Evolutionary conservation across 2,329 filamentous ascomycete species (phyloP), one percentile per base, ranked within the genome.

Genomic region (Arthrobotrys musiformis): DNA sequence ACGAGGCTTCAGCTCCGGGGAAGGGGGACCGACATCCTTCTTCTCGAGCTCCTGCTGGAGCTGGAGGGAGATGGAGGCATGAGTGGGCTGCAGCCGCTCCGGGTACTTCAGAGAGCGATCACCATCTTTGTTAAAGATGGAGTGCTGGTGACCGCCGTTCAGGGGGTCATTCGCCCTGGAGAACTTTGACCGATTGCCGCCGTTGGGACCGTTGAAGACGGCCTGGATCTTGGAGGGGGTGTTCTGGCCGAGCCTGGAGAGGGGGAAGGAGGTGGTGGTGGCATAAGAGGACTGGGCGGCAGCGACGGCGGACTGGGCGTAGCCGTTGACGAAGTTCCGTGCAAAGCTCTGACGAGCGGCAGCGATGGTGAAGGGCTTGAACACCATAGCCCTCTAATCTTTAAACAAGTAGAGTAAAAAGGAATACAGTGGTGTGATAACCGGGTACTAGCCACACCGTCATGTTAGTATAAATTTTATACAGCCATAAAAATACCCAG

Each of bases 261-360:
- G 82, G 89, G 90, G 81, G 88, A 88, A 79, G 88, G 88, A 81
- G 89, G 87, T 83, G 88, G 90, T 84, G 89, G 93, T 83, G 86
- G 90, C 88, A 90, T 93, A 88, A 87, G 89, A 88, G 86, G 91
- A 90, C 88, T 97, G 93, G 79, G 93, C 93, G 82, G 93, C 94
- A 83, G 95, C 95, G 86, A 99, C 93, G 85, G 98, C 91, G 79
- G 94, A 97, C 85, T 98, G 94, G 82, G 94, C 94, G 89, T 97
- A 98, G 86, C 94, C 94, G 89, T 98, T 93, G 84, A 93, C 94
- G 85, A 98, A 92, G 83, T 94, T 93, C 87, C 98, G 98, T 83
- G 93, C 91, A 86, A 97, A 92, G 91, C 93, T 94, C 89, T 94
- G 92, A 88, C 95, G 94, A 90, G 97, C 93, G 88, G 98, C 92